Evolutionary conservation across 805 yeast genomes (phyloP), one percentile per base, ranked within the genome.

Genomic region (Zygoascus flipseniorum): DNA sequence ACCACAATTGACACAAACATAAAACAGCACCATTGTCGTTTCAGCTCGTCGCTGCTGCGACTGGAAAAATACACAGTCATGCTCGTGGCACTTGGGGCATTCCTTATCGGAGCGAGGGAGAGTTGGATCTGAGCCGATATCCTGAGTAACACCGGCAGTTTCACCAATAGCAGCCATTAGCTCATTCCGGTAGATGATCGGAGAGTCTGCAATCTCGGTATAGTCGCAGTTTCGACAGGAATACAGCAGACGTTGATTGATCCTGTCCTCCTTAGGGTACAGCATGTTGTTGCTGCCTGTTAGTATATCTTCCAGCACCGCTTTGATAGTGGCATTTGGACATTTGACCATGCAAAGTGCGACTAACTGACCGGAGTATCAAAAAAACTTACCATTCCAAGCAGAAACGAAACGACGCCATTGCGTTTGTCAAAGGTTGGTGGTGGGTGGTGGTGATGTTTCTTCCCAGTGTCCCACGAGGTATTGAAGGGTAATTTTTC

Each of bases 121-220:
- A 1, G 99, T 93, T n/a, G 98, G 98, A 70, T 93, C 99, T 23
- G 84, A 76, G 0, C 97, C 97, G 60, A 93, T 86, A 69, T 92
- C 98, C 67, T 87, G 90, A 42, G 93, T 96, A 52, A 87, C 96
- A 62, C 98, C 98, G 1, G 98, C 98, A 1, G 97, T 92, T 66
- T 88, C 97, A 65, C 70, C 96, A 59, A 92, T 88, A 63, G 86
- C 85, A 13, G 97, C 81, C 60, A 89, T 85, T 71, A 92, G 77
- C 72, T 93, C 98, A 69, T 93, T 95, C 60, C 97, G 77, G 69
- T 88, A 69, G 41, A 93, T 96, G 66, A 85, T 80, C 32, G 96
- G 84, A 60, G 86, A 80, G 53, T 83, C 89, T 0, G 98, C 97
- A 57, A 86, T 78, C 69, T 93, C 98, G 4, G 95, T 87, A 70